These are phyloP conservation scores for Magnusiomyces ingens DNA, from an alignment of 1,139 yeast genomes.

Conservation along the genomic window DNA sequence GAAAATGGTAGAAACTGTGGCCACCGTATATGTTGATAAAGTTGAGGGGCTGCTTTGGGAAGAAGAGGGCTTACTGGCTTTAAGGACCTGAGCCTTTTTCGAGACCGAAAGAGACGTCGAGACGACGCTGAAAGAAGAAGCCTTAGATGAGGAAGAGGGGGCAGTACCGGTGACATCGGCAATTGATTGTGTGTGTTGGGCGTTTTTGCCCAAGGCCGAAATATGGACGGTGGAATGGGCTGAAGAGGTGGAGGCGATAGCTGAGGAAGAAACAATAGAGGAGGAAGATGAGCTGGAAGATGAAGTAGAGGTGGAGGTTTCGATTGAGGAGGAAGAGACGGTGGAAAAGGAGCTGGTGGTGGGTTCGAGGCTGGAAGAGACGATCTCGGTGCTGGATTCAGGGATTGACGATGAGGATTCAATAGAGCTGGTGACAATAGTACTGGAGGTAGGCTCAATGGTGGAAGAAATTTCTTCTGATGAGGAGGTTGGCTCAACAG, in stretches of 20 bases:
- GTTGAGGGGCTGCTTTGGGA: slow-evolving; percentile 8
- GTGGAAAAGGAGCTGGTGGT: slow-evolving; percentile 14
- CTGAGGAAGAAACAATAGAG: slow-evolving; percentile 13
- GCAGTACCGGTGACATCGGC: not conserved
- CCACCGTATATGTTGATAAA: slow-evolving; percentile 10
- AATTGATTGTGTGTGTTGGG: not conserved
- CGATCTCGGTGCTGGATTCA: not conserved
- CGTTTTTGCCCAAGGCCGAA: slow-evolving; percentile 11
- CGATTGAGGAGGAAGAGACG: slow-evolving; percentile 13
- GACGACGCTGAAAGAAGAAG: not conserved
- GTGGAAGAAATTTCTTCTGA: not conserved
- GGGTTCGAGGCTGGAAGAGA: slow-evolving; percentile 12
- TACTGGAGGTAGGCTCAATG: slow-evolving; percentile 1
- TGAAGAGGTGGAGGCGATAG: not conserved
- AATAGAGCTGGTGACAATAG: slow-evolving; percentile 3
- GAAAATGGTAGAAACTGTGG: slow-evolving; percentile 8
- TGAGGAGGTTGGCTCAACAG: not conserved
- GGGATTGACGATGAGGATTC: not conserved
- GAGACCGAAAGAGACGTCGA: slow-evolving; percentile 7
- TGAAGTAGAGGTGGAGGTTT: slow-evolving; percentile 15
- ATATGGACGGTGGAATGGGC: not conserved
- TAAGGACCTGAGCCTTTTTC: no score
- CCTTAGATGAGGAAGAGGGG: not conserved
- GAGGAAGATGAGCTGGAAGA: slow-evolving; percentile 19
- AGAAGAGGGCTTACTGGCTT: slow-evolving; percentile 7